A percentile compares a stretch with the other conserved stretches of the same genome.
Evolutionary conservation across 495 filamentous ascomycete species (phyloP).

Genomic region (Penicillium riverlandense): DNA sequence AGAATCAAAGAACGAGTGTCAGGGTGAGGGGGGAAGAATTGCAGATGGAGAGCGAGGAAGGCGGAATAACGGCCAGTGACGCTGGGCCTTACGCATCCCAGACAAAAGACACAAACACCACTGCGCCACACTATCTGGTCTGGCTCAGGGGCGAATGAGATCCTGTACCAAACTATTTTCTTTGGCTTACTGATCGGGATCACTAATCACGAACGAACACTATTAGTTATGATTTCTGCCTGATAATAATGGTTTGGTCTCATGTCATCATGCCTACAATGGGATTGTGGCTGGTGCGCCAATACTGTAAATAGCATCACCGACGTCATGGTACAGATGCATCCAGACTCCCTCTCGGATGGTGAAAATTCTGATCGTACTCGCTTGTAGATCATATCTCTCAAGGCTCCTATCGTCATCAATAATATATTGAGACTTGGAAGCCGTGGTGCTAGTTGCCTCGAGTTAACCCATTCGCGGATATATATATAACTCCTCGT

Average conservation of each 20-base stretch:
- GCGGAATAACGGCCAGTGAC: constrained; percentile 7
- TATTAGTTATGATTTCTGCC: too few species aligned
- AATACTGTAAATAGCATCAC: constrained; percentile 12
- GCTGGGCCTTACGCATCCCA: constrained; percentile 20
- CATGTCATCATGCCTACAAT: too few species aligned
- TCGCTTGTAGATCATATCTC: too few species aligned
- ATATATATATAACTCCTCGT: too few species aligned
- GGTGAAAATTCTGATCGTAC: too few species aligned
- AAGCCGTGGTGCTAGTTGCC: too few species aligned
- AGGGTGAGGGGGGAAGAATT: constrained; percentile 4
- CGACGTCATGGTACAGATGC: constrained; percentile 24
- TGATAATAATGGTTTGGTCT: too few species aligned
- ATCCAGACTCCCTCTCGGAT: background rate
- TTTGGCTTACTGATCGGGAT: too few species aligned
- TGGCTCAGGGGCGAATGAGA: background rate
- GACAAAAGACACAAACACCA: constrained; percentile 19
- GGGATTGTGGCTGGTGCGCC: constrained; percentile 12
- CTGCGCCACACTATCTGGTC: constrained; percentile 19
- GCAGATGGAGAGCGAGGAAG: constrained; percentile 9
- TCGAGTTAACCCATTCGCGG: too few species aligned
- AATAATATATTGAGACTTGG: background rate
- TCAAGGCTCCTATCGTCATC: too few species aligned
- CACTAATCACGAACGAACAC: too few species aligned
- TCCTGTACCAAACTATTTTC: too few species aligned
- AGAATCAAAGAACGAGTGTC: constrained; percentile 4